Base-by-base conservation (phyloP, 208 protist species). In the Crithidia brevicula region DNA sequence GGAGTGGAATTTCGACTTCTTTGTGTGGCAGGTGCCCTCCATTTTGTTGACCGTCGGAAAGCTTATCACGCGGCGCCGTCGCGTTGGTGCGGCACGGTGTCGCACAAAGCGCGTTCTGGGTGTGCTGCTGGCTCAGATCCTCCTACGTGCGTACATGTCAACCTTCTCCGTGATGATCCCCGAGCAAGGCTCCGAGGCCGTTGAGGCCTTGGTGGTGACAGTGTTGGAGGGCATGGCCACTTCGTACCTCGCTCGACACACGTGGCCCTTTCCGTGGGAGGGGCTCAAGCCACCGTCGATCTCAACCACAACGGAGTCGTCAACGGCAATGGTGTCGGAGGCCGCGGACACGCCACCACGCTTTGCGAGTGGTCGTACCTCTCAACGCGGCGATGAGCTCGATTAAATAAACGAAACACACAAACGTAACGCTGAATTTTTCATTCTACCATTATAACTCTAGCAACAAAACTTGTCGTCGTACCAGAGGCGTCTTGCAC, bases 121-220 rank as follows among this genome's bases (percentile, higher is more conserved):
- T 1, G 79, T 89, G n/a, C 63, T 96, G 40, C 51, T 79, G 0
- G 36, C 81, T 4, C 91, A 94, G 49, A 31, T 92, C 5, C 11
- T 94, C 2, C 64, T 94, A 27, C 83, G 91, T 13, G 86, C 88
- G 5, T 85, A 83, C 64, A 76, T 89, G 50, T 72, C 82, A 0
- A 85, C 82, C 27, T 96, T 93, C 58, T 90, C 88, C 11, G 72
- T 94, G n/a, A 88, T 91, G 76, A 76, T 96, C 45, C 91, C 91
- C 1, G 80, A 88, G 54, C 72, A 73, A n/a, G 79, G 66, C 30
- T 63, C 43, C 8, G 81, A 93, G 66, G 70, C 71, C 13, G 4
- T 91, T 1, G 69, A 79, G 40, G 76, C 91, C 3, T 57, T 91
- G 18, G 16, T 86, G 40, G 33, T 79, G 20, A 78, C 75, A 1